Conservation (phyloP, 129 eudicot genomes). For the Flaveria trinervia region DNA sequence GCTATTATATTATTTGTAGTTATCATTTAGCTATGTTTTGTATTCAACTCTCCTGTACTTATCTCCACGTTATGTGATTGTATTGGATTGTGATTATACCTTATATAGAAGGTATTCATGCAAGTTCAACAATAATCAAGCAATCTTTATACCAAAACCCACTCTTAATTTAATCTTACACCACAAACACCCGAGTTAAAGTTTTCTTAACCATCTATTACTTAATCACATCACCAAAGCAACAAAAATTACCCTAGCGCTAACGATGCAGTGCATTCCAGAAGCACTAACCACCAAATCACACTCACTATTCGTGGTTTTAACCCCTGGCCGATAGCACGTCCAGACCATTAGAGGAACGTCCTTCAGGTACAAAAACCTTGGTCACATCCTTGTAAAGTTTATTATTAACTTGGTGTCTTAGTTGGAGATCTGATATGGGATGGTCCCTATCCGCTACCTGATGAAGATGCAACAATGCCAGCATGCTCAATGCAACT, state of each 20-base stretch:
- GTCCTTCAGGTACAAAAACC: slow-evolving; percentile 37
- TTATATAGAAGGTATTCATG: no score
- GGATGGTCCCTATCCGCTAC: slow-evolving; percentile 41
- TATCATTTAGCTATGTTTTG: no score
- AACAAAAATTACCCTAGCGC: not conserved
- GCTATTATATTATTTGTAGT: no score
- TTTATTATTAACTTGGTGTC: slow-evolving; percentile 32
- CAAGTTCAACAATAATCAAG: no score
- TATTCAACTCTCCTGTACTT: no score
- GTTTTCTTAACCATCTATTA: not conserved
- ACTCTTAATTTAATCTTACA: no score
- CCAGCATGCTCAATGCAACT: slow-evolving; percentile 84
- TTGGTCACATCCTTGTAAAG: slow-evolving; percentile 41
- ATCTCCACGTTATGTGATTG: no score
- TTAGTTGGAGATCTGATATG: slow-evolving; percentile 37
- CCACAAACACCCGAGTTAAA: not conserved
- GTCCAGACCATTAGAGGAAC: slow-evolving; percentile 58
- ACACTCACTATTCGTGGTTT: not conserved
- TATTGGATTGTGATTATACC: no score
- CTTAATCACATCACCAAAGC: not conserved
- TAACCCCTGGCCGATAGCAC: slow-evolving; percentile 72
- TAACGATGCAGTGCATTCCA: no score
- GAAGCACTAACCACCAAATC: not conserved
- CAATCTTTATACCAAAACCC: no score
- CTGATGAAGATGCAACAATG: slow-evolving; percentile 70